Conservation (phyloP, 2,329 filamentous ascomycete genomes). For the Xylaria sp. region DNA sequence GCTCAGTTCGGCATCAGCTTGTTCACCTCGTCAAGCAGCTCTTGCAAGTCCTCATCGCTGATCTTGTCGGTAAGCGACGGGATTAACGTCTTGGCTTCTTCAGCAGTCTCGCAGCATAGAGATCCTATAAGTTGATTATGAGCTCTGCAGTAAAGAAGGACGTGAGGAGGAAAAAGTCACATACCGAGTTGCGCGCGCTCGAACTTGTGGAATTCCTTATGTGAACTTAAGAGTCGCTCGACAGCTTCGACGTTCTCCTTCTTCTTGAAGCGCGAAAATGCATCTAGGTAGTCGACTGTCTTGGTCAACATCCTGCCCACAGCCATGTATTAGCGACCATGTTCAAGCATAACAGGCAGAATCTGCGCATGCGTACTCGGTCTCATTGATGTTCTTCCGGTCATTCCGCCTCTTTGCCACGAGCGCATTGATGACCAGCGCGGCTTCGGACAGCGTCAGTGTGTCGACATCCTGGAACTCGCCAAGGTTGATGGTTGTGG, state of each 20-base stretch:
- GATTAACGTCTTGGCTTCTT: constrained; percentile 96
- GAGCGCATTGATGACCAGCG: constrained; percentile 90
- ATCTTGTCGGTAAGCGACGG: constrained; percentile 92
- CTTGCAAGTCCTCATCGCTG: constrained; percentile 85
- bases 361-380: constrained; percentile 68
- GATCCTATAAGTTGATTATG: constrained; percentile 68
- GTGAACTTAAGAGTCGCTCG: constrained; percentile 82
- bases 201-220: constrained; percentile 86
- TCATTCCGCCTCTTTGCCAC: constrained; percentile 82
- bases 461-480: constrained; percentile 94
- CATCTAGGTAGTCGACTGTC: constrained; percentile 91
- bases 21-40: constrained; percentile 88
- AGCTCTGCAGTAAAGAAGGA: constrained; percentile 2
- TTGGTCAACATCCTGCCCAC: constrained; percentile 76
- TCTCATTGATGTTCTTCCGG: constrained; percentile 84
- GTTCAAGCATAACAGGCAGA: not conserved
- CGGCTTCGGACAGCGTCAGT: constrained; percentile 89
- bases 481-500: constrained; percentile 82
- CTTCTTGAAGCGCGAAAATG: constrained; percentile 95
- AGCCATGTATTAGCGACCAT: constrained; percentile 22
- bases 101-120: constrained; percentile 88
- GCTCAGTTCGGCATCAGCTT: constrained; percentile 66
- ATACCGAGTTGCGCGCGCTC: constrained; percentile 91
- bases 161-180: constrained; percentile 42
- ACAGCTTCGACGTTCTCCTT: constrained; percentile 96